Evolutionary conservation across 2,329 filamentous ascomycete species (phyloP).

Genomic region (Tolypocladium cylindrosporum): DNA sequence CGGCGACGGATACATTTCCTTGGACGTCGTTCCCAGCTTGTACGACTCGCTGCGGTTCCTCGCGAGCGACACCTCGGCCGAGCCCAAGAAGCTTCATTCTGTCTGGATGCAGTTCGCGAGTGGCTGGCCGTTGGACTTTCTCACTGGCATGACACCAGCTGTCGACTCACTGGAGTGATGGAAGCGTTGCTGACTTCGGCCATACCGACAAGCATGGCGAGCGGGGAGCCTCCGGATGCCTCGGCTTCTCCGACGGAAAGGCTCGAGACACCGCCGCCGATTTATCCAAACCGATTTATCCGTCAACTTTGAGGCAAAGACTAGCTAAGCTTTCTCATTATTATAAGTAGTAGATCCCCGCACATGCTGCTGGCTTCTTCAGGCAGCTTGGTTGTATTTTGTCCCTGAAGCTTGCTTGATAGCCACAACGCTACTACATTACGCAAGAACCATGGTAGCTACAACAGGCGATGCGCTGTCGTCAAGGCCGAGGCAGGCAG

Average conservation of each 20-base stretch:
- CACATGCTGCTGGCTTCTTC: no score
- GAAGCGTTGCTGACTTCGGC: not conserved
- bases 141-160: not conserved
- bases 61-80: constrained; percentile 1
- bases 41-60: constrained; percentile 3
- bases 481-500: not conserved
- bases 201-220: not conserved
- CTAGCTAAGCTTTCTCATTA: not conserved
- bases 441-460: not conserved
- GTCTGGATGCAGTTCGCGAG: constrained; percentile 3
- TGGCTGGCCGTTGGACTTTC: constrained; percentile 1
- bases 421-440: not conserved
- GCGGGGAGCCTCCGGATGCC: not conserved
- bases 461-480: not conserved
- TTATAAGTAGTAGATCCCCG: no score
- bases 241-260: not conserved
- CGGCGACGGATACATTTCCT: not conserved
- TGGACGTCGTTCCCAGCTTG: not conserved
- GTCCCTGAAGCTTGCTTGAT: not conserved
- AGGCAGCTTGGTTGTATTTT: not conserved
- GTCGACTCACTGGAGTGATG: not conserved
- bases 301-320: not conserved
- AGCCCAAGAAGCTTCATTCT: constrained; percentile 1
- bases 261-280: not conserved
- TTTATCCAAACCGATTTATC: not conserved